Percentiles rank a stretch among this genome's conserved stretches.
phyloP scores from a whole-genome alignment of 78 protist genomes.

The Capsaspora owczarzaki region DNA sequence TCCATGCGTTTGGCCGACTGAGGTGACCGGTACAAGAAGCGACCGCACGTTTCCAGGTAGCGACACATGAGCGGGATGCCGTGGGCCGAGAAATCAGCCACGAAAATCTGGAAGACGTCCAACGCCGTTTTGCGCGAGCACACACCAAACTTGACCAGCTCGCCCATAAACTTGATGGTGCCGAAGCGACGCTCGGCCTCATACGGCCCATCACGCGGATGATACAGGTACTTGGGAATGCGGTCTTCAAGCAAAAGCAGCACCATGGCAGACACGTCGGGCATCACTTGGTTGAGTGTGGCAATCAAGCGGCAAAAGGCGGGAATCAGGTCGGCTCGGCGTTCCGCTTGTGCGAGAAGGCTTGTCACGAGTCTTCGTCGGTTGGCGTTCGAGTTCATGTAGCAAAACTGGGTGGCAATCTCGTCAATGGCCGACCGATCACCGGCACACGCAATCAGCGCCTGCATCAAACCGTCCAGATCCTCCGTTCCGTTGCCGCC shows the following conservation, averaged over 20 bases:
- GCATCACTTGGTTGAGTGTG: background rate
- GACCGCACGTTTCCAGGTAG: slow-evolving; percentile 62
- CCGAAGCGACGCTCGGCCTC: no score
- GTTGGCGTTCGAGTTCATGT: slow-evolving; percentile 9
- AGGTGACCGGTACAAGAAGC: slow-evolving; percentile 46
- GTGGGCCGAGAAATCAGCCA: slow-evolving; percentile 56
- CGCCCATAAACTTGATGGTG: no score
- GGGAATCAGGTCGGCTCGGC: slow-evolving; percentile 20
- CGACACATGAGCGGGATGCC: slow-evolving; percentile 54
- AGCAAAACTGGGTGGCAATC: slow-evolving; percentile 12
- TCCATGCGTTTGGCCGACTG: slow-evolving; percentile 45
- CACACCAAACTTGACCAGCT: slow-evolving; percentile 56
- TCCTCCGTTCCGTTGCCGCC: no score
- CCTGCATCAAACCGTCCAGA: no score
- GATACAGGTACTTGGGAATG: background rate
- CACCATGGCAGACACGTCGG: no score
- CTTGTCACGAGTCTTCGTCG: slow-evolving; percentile 7
- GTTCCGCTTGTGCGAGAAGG: background rate
- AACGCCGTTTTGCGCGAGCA: slow-evolving; percentile 30
- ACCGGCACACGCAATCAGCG: no score
- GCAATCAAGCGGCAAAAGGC: slow-evolving; percentile 25
- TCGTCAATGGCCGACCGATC: slow-evolving; percentile 8
- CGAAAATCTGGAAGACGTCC: slow-evolving; percentile 33
- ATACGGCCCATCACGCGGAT: no score
- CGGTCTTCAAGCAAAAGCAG: background rate